Conservation (phyloP, 257 asterid species). For the Plantago major region DNA sequence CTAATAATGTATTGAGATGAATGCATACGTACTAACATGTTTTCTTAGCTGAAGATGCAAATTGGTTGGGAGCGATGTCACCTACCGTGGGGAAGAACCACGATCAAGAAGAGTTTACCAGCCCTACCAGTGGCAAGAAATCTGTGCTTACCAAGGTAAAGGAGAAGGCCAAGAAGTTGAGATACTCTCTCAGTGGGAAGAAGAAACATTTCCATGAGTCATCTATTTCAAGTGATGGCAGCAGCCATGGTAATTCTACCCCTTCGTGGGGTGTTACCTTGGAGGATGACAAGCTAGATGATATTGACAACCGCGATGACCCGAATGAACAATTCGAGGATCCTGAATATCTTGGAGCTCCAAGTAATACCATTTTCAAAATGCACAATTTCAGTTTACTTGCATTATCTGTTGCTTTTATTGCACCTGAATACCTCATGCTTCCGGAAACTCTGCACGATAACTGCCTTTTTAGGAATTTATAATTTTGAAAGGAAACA, state of each 20-base stretch:
- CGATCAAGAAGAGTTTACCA: constrained; percentile 46
- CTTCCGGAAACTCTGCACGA: too few species aligned
- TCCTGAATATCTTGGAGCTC: constrained; percentile 96
- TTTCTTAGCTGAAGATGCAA: constrained; percentile 35
- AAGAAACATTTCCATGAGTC: constrained; percentile 37
- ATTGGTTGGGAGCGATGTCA: constrained; percentile 29
- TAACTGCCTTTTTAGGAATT: too few species aligned
- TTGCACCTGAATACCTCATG: too few species aligned
- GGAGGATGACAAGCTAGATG: constrained; percentile 36
- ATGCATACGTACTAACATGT: background rate
- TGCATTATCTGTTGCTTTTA: background rate
- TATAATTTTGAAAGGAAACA: too few species aligned
- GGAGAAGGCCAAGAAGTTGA: constrained; percentile 79
- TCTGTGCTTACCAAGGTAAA: constrained; percentile 71
- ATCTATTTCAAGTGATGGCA: constrained; percentile 16
- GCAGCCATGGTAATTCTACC: constrained; percentile 8
- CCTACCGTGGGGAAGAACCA: constrained; percentile 26
- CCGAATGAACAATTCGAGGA: constrained; percentile 36
- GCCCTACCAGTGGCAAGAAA: constrained; percentile 38
- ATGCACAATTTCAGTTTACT: background rate
- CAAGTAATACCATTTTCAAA: constrained; percentile 48
- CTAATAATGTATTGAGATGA: background rate
- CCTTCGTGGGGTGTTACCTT: constrained; percentile 43
- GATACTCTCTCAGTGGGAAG: constrained; percentile 50
- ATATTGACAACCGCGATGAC: constrained; percentile 20